Evolutionary conservation across 2,329 filamentous ascomycete species (phyloP).

Genomic region (Dryadomyces quercus-mongolicae): DNA sequence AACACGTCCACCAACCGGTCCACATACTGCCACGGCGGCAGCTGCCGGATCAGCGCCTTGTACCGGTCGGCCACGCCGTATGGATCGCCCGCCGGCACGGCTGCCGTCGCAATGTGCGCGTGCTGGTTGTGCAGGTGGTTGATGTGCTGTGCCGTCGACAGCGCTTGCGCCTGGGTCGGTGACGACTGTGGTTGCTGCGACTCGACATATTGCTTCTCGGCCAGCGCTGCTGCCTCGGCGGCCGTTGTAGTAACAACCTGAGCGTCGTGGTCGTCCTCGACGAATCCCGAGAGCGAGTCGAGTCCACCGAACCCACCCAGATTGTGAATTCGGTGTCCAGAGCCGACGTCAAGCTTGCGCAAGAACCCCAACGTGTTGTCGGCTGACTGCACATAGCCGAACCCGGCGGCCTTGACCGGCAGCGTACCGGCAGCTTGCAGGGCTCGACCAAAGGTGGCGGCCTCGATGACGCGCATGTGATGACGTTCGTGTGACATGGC

Average conservation of each 20-base stretch:
- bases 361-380: constrained; percentile 43
- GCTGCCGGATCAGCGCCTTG: constrained; percentile 43
- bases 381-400: constrained; percentile 40
- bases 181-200: constrained; percentile 1
- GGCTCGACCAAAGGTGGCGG: constrained; percentile 9
- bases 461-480: constrained; percentile 14
- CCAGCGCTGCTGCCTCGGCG: constrained; percentile 2
- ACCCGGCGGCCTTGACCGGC: constrained; percentile 30
- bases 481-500: constrained; percentile 27
- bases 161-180: background rate
- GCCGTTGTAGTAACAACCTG: background rate
- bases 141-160: constrained; percentile 1
- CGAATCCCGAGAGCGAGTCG: background rate
- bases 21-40: constrained; percentile 41
- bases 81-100: constrained; percentile 21
- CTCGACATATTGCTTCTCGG: constrained; percentile 3
- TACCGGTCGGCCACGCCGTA: constrained; percentile 42
- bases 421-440: constrained; percentile 20
- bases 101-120: background rate
- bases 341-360: constrained; percentile 37
- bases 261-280: background rate
- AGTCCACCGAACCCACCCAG: background rate
- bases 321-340: too few relatives aligned
- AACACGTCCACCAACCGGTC: constrained; percentile 42
- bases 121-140: constrained; percentile 1